Evolutionary conservation across 768 basidiomycete genomes (phyloP), one percentile per base, ranked within the genome.

Genomic region (Leccinum imitatum): DNA sequence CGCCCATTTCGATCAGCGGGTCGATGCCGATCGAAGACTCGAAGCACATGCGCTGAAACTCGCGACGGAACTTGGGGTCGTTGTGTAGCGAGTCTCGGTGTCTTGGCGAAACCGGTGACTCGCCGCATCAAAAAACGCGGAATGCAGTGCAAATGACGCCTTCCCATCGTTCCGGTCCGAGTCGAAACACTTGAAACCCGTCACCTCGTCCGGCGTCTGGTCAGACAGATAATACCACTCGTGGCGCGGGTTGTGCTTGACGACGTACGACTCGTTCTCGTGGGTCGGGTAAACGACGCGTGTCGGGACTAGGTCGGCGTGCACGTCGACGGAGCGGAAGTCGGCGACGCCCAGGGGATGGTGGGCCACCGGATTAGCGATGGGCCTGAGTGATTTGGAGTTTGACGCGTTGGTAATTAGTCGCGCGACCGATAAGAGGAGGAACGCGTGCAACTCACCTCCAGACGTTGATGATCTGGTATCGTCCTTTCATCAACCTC

Each of bases 1-100:
- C 95, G 7, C 81, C 80, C 80, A 98, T 84, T 68, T 91, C 90
- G 52, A 99, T 93, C 55, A 99, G 75, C 27, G 27, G 27, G 27
- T 27, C 27, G 27, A 27, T 27, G 27, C 39, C 39, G 39, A 41
- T 41, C 39, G 39, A 41, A 41, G 39, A 41, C 7, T 27, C 27
- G 27, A 8, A 27, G 39, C 39, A 41, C 39, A 41, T 41, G 8
- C 39, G 39, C 39, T 41, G 39, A n/a, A 41, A 41, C 17, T 41
- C 39, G n/a, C n/a, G 39, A 41, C 39, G 39, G 39, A 41, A n/a
- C 17, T 41, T 41, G 6, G 39, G 39, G 17, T 41, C 39, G 17
- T 17, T 41, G 17, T 17, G 39, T 41, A 41, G 17, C 39, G 39
- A 41, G 39, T 41, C 17, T 41, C 39, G 17, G 17, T 41, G 39